Evolutionary conservation across 2,329 filamentous ascomycete species (phyloP).

Genomic region (Colletotrichum coccodes): DNA sequence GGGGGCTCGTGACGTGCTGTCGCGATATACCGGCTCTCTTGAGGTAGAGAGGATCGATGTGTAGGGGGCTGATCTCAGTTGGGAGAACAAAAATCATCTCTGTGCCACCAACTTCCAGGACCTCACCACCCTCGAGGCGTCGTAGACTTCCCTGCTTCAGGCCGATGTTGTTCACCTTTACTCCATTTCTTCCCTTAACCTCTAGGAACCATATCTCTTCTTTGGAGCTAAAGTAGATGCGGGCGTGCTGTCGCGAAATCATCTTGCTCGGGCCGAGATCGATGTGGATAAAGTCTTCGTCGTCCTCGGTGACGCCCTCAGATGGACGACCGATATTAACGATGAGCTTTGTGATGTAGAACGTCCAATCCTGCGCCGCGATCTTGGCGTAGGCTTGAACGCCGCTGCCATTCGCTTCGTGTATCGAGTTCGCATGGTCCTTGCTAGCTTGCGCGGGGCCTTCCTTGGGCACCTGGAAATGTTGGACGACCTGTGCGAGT

Average conservation of each 20-base stretch:
- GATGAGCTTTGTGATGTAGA: slow-evolving; percentile 80
- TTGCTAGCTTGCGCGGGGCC: slow-evolving; percentile 67
- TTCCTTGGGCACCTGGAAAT: slow-evolving; percentile 53
- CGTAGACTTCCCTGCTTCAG: slow-evolving; percentile 75
- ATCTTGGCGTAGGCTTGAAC: slow-evolving; percentile 85
- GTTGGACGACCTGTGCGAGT: slow-evolving; percentile 65
- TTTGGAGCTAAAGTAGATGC: slow-evolving; percentile 77
- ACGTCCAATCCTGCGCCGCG: slow-evolving; percentile 84
- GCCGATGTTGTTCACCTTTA: slow-evolving; percentile 81
- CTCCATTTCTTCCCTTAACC: slow-evolving; percentile 91
- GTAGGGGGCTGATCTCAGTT: slow-evolving; percentile 71
- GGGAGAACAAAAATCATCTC: slow-evolving; percentile 99
- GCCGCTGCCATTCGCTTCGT: slow-evolving; percentile 69
- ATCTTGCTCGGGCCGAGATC: slow-evolving; percentile 88
- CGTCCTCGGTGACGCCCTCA: slow-evolving; percentile 57
- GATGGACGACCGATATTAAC: slow-evolving; percentile 81
- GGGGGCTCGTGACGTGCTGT: slow-evolving; percentile 26
- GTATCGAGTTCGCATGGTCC: slow-evolving; percentile 72
- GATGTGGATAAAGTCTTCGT: slow-evolving; percentile 76
- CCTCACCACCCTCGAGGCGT: slow-evolving; percentile 83
- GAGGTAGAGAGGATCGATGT: slow-evolving; percentile 75
- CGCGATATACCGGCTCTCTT: slow-evolving; percentile 70
- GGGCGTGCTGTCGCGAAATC: slow-evolving; percentile 80
- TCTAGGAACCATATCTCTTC: slow-evolving; percentile 82
- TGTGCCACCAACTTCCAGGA: slow-evolving; percentile 90